Evolutionary conservation across 805 yeast species (phyloP).

Genomic region (Candida railenensis): DNA sequence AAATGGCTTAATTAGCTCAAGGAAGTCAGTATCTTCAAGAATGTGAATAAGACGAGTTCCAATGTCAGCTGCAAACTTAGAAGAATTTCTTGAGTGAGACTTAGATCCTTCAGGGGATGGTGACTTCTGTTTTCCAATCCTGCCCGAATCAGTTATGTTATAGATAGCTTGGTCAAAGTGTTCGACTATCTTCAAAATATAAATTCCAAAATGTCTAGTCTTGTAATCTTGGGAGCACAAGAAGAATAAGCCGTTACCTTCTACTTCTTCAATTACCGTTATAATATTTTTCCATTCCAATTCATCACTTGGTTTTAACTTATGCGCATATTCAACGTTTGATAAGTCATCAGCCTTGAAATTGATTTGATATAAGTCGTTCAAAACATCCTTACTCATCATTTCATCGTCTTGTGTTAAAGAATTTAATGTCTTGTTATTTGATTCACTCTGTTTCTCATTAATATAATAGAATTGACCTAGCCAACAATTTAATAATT

Average conservation of each 20-base stretch:
- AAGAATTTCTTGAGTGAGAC: conserved; percentile 56
- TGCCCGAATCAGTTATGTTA: conserved; percentile 37
- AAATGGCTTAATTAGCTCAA: conserved; percentile 56
- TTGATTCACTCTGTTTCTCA: conserved; percentile 15
- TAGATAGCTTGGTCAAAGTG: conserved; percentile 83
- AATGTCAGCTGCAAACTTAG: conserved; percentile 74
- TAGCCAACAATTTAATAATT: conserved; percentile 80
- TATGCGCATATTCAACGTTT: conserved; percentile 9
- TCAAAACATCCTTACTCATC: conserved; percentile 37
- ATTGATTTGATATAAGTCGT: conserved; percentile 45
- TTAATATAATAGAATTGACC: conserved; percentile 49
- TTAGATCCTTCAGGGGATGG: conserved; percentile 5
- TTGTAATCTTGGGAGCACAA: conserved; percentile 82
- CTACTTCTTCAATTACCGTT: conserved; percentile 89
- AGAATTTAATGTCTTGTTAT: conserved; percentile 20
- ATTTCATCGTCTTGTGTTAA: conserved; percentile 33
- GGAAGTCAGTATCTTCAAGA: conserved; percentile 67
- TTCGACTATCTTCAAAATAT: conserved; percentile 74
- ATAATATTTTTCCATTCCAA: conserved; percentile 76
- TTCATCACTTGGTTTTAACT: conserved; percentile 48
- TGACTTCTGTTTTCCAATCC: conserved; percentile 16
- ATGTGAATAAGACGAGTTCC: conserved; percentile 78
- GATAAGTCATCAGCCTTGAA: conserved; percentile 39
- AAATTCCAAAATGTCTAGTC: conserved; percentile 71
- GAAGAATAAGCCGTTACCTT: conserved; percentile 92